A percentile compares a stretch with the other conserved stretches of the same genome.
These are phyloP conservation scores for Aspergillus sp. DNA, from an alignment of 2,329 filamentous ascomycete species.

Conservation along the genomic window DNA sequence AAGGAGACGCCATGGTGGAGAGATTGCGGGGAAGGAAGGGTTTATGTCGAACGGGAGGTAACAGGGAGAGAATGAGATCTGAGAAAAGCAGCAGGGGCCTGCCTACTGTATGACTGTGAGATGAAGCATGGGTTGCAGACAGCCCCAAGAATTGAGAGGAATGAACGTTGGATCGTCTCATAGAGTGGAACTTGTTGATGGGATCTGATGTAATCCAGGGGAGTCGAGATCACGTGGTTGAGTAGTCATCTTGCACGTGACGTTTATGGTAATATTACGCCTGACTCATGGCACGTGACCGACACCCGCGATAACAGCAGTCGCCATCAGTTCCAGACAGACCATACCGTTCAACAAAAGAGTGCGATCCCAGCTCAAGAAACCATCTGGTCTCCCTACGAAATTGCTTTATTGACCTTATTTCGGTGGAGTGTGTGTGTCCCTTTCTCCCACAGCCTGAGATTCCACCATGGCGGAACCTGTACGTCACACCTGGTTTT, in stretches of 20 bases:
- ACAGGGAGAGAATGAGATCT: slow-evolving; percentile 9
- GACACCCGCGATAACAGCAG: slow-evolving; percentile 17
- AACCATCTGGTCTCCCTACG: not conserved
- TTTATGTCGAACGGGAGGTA: not conserved
- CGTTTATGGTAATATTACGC: slow-evolving; percentile 6
- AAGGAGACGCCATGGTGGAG: slow-evolving; percentile 29
- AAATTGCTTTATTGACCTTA: not conserved
- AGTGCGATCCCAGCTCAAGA: not conserved
- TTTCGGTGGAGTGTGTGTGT: slow-evolving; percentile 7
- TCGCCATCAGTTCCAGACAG: slow-evolving; percentile 15
- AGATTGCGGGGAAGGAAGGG: slow-evolving; percentile 5
- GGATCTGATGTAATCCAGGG: slow-evolving; percentile 13
- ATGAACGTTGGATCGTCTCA: too few relatives aligned
- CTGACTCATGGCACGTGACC: slow-evolving; percentile 21
- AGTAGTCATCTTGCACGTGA: not conserved
- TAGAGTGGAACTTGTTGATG: not conserved
- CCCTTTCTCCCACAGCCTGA: not conserved
- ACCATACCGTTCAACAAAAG: not conserved
- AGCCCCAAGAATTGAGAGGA: not conserved
- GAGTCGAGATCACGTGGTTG: slow-evolving; percentile 4
- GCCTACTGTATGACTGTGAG: slow-evolving; percentile 30
- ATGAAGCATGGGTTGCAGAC: slow-evolving; percentile 20
- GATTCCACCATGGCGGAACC: slow-evolving; percentile 38
- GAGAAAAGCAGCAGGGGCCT: slow-evolving; percentile 33
- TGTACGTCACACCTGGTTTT: slow-evolving; percentile 41